Evolutionary conservation across 2,329 filamentous ascomycete species (phyloP).

Genomic region (Didymella segeticola): DNA sequence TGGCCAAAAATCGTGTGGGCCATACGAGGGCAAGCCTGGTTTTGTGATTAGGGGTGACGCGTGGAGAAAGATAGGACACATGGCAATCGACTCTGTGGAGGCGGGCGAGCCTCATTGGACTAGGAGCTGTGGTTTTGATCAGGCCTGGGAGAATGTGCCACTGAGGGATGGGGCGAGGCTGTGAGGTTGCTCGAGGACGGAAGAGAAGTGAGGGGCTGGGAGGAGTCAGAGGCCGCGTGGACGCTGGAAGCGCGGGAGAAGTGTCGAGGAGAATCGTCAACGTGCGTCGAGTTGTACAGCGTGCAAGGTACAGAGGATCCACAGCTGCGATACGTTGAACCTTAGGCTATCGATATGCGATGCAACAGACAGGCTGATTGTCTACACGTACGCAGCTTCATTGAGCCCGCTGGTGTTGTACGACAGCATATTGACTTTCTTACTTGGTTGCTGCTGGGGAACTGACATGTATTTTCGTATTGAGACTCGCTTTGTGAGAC

Average conservation of each 20-base stretch:
- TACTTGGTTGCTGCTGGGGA: not conserved
- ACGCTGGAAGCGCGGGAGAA: conserved; percentile 13
- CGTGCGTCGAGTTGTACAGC: not conserved
- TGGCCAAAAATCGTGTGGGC: conserved; percentile 61
- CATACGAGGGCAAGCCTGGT: conserved; percentile 53
- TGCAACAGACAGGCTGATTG: not conserved
- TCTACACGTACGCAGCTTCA: not conserved
- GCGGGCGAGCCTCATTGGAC: conserved; percentile 64
- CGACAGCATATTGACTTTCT: not conserved
- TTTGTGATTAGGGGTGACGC: conserved; percentile 62
- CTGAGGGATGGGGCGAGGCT: conserved; percentile 33
- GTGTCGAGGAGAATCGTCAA: not conserved
- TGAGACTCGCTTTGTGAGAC: conserved; percentile 1
- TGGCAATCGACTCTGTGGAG: conserved; percentile 69
- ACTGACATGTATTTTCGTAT: not conserved
- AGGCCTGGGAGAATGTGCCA: conserved; percentile 65
- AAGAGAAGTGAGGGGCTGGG: not conserved
- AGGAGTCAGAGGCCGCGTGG: conserved; percentile 8
- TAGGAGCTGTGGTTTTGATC: conserved; percentile 66
- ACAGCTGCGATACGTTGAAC: too few relatives aligned
- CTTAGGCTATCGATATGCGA: conserved; percentile 10
- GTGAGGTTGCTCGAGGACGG: conserved; percentile 17
- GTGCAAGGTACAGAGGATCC: conserved; percentile 4
- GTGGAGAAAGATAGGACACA: conserved; percentile 67
- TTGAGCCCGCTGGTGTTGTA: not conserved